Evolutionary conservation across 2,329 filamentous ascomycete genomes (phyloP), one percentile per base, ranked within the genome.

Genomic region (Atkinsonella hypoxylon): DNA sequence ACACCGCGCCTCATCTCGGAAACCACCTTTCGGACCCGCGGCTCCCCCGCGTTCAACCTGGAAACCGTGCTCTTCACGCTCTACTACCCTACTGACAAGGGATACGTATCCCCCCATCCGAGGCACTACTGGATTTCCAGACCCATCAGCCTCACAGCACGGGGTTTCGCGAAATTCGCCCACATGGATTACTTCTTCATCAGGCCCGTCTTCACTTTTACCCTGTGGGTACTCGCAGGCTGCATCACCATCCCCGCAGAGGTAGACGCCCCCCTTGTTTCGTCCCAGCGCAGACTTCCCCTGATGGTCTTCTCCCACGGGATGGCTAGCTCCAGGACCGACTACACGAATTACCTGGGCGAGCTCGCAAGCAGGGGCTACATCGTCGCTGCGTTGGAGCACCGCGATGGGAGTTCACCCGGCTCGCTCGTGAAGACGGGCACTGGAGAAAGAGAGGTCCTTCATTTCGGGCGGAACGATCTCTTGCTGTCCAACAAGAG

Each of bases 271-370:
- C 72, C 73, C 0, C 26, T 56, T 77, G 51, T 61, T 44, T 26
- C 58, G 36, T 53, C 61, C 26, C 52, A 55, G 5, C 55, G 54
- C 17, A 57, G 61, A 47, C 66, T 72, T 30, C 72, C 74, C 9
- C 63, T 77, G 53, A 61, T 77, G 52, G 61, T 77, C 55, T 76
- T 78, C 57, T 76, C 74, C 5, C 75, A 78, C 54, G 75, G 75
- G 42, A 73, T 73, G 60, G 73, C 72, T 22, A 71, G 69, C 41
- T 73, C 70, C 0, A 62, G 74, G 20, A 75, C 72, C 1, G 73
- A 76, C 57, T 78, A 78, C 60, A 75, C 73, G 0, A 66, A 75
- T 58, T 77, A 71, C 56, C 65, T 74, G 15, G 72, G 72, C 51
- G 71, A 75, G 51, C 64, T 77, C 1, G 74, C 75, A 9, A 72